Evolutionary conservation across 2,329 filamentous ascomycete species (phyloP).

Genomic region (Epichloe scottii): DNA sequence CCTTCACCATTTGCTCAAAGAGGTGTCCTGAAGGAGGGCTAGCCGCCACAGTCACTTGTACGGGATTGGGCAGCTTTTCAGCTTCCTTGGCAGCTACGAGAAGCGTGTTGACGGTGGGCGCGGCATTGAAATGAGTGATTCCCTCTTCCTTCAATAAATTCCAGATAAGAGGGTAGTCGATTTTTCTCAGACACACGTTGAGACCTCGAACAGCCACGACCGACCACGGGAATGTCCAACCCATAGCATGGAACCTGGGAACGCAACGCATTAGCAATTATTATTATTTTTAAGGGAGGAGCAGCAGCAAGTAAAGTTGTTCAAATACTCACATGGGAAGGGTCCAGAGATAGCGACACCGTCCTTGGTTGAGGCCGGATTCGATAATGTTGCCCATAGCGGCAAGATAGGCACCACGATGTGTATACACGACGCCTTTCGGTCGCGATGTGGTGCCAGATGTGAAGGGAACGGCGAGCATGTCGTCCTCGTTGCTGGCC

Average conservation of each 20-base stretch:
- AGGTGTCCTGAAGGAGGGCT: constrained; percentile 81
- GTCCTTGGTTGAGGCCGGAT: constrained; percentile 63
- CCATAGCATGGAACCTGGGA: constrained; percentile 49
- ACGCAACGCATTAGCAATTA: neutral
- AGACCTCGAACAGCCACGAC: constrained; percentile 90
- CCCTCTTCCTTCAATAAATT: constrained; percentile 69
- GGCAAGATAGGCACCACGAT: constrained; percentile 77
- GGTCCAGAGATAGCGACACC: constrained; percentile 82
- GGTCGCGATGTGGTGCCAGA: constrained; percentile 84
- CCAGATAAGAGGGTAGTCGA: constrained; percentile 93
- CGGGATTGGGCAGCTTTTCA: constrained; percentile 51
- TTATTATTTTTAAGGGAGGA: neutral
- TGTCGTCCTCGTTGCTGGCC: constrained; percentile 61
- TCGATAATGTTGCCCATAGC: constrained; percentile 79
- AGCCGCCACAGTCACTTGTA: constrained; percentile 84
- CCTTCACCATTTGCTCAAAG: constrained; percentile 75
- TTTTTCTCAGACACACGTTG: constrained; percentile 86
- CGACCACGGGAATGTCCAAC: constrained; percentile 88
- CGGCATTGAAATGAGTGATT: constrained; percentile 92
- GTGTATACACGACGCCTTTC: constrained; percentile 87
- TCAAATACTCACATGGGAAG: constrained; percentile 59
- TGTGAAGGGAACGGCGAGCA: constrained; percentile 84
- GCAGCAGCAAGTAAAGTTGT: no score
- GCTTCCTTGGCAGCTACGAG: constrained; percentile 74
- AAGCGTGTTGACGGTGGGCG: constrained; percentile 90